Evolutionary conservation across 139 green algal species (phyloP), one percentile per base, ranked within the genome.

Genomic region (Micractinium sp.): DNA sequence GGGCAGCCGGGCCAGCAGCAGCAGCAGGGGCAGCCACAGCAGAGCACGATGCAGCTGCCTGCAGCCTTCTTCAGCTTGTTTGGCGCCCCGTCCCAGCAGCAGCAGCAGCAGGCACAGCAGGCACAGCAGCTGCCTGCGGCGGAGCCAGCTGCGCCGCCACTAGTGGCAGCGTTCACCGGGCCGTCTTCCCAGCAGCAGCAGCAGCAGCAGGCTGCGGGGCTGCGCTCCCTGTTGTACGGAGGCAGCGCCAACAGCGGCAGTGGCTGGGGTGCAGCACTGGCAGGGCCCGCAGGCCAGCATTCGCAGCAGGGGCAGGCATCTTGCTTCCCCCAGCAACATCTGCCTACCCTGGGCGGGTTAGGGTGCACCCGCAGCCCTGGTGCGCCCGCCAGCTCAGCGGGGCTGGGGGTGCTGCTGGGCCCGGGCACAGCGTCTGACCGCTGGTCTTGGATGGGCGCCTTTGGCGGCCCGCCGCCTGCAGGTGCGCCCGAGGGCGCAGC

Each of bases 141-240:
- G 19, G n/a, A n/a, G 25, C 31, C 81, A 22, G 27, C 31, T 1
- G 12, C 22, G 38, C 38, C n/a, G n/a, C n/a, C n/a, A 35, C 25
- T 27, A 61, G 19, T 15, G 31, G 25, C 41, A 9, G n/a, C 75
- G 29, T 14, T n/a, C n/a, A n/a, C 75, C 36, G 0, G 36, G n/a
- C 3, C 33, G 3, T 14, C 27, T 1, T 38, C 23, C 41, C 41
- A 60, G 7, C 41, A 60, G 39, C 66, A 39, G 66, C 81, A 76
- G 83, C 67, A 85, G 81, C 83, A 80, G 83, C 83, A 36, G 29
- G 83, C 83, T 3, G 83, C 27, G 20, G 83, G 83, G 3, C 83
- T 87, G 4, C 66, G 83, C 0, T 74, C 83, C 5, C 66, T 87
- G 67, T 66, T 87, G 27, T 87, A 81, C 67, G 83, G 66, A 3